These are phyloP conservation scores for Sugiyamaella japonica DNA, from an alignment of 1,139 yeast genomes.

Conservation along the genomic window DNA sequence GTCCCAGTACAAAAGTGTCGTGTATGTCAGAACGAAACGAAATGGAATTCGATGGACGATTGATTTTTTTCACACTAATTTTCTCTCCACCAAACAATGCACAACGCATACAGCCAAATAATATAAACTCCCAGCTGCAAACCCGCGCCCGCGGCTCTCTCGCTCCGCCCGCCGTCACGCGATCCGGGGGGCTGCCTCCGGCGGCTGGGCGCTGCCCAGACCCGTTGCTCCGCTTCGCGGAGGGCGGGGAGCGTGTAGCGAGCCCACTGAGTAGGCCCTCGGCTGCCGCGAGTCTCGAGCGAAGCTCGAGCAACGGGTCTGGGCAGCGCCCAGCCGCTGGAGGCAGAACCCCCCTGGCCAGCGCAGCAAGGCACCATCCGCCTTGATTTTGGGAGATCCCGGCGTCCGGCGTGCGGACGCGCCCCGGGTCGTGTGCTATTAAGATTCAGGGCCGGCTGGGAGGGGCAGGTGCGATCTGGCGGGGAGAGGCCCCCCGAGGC, in stretches of 20 bases:
- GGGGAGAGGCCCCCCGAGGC: too few species aligned
- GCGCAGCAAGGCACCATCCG: too few species aligned
- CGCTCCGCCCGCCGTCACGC: neutral
- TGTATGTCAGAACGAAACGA: conserved; percentile 1
- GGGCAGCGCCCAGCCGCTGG: too few species aligned
- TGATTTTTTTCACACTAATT: conserved; percentile 6
- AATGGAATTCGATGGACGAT: conserved; percentile 13
- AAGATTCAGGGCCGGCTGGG: neutral
- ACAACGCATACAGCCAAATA: neutral
- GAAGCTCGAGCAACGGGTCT: too few species aligned
- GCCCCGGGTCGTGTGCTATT: too few species aligned
- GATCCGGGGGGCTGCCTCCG: neutral
- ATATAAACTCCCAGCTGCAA: neutral
- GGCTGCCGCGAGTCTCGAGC: too few species aligned
- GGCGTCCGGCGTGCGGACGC: too few species aligned
- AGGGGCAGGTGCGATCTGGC: neutral
- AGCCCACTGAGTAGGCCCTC: neutral
- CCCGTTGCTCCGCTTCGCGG: neutral
- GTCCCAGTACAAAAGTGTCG: neutral
- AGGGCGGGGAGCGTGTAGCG: neutral
- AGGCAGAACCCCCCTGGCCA: too few species aligned
- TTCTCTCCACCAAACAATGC: conserved; percentile 6
- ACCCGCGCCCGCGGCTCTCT: neutral
- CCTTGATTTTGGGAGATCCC: too few species aligned
- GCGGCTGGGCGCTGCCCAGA: conserved; percentile 1